Percentiles rank a stretch among this genome's conserved stretches.
Evolutionary conservation across 176 grass and related monocot genomes (phyloP).

Genomic region (Carex scoparia): DNA sequence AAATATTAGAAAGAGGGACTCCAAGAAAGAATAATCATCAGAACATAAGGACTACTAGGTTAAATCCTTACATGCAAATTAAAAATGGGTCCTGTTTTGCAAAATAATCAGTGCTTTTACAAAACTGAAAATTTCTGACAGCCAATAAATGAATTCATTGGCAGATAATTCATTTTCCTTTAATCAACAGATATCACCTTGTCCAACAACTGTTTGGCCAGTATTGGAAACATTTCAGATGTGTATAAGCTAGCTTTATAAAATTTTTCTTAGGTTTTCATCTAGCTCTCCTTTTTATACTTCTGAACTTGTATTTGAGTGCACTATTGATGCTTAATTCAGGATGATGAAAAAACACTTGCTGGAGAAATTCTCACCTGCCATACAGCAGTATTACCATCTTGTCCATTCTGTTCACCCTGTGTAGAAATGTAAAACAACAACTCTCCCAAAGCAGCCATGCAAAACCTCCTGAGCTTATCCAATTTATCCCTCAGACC

Average conservation of each 20-base stretch:
- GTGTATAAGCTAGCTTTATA: neutral
- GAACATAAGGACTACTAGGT: neutral
- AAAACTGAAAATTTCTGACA: neutral
- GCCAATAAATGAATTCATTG: neutral
- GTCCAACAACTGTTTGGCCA: neutral
- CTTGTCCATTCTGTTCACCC: slow-evolving; percentile 64
- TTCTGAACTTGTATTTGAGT: neutral
- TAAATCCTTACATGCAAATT: neutral
- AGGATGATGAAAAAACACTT: neutral
- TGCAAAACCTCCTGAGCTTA: slow-evolving; percentile 86
- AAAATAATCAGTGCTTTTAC: neutral
- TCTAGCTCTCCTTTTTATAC: neutral
- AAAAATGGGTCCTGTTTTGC: neutral
- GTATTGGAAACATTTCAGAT: neutral
- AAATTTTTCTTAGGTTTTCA: neutral
- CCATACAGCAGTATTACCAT: slow-evolving; percentile 63
- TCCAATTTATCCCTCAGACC: slow-evolving; percentile 91
- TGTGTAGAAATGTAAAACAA: slow-evolving; percentile 96
- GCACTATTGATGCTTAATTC: neutral
- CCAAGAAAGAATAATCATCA: neutral
- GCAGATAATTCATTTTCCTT: neutral
- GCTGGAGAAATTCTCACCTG: slow-evolving; percentile 54
- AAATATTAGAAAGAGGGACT: neutral
- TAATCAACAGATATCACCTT: neutral
- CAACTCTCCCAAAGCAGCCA: slow-evolving; percentile 91